These are phyloP conservation scores for Oryza coarctata DNA, from an alignment of 176 grass and related monocot genomes.

Conservation along the genomic window DNA sequence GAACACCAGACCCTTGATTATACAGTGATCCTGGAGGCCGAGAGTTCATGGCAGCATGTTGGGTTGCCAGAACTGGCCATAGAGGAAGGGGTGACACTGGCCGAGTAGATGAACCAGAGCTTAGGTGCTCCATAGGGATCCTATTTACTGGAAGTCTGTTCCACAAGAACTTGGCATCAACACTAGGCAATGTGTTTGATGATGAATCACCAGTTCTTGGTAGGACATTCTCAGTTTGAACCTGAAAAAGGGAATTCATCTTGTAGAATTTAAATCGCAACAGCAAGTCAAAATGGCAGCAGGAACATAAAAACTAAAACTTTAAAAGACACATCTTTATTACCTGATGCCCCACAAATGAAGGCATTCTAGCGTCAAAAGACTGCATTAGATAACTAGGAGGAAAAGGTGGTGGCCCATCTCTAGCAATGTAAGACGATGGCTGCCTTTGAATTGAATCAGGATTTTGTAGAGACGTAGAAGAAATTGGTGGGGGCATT, in stretches of 20 bases:
- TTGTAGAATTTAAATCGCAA: constrained; percentile 27
- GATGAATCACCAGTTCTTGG: constrained; percentile 45
- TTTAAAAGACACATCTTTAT: constrained; percentile 24
- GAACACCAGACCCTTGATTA: constrained; percentile 39
- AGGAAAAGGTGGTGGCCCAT: constrained; percentile 61
- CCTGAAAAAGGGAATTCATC: constrained; percentile 49
- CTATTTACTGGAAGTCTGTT: constrained; percentile 63
- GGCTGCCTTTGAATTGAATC: constrained; percentile 56
- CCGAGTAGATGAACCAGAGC: constrained; percentile 52
- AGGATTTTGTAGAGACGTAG: constrained; percentile 45
- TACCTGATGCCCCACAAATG: constrained; percentile 61
- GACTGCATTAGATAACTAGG: constrained; percentile 68
- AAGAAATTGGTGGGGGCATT: constrained; percentile 67
- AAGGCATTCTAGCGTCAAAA: constrained; percentile 55
- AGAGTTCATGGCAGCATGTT: constrained; percentile 45
- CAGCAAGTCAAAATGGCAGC: constrained; percentile 24
- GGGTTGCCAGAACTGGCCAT: constrained; percentile 55
- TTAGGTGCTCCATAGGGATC: constrained; percentile 51
- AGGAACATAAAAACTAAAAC: constrained; percentile 29
- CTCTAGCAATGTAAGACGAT: constrained; percentile 51
- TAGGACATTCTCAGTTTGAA: constrained; percentile 68
- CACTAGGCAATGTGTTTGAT: constrained; percentile 59
- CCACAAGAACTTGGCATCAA: constrained; percentile 68
- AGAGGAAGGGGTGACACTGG: constrained; percentile 53
- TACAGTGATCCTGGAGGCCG: constrained; percentile 48